A percentile compares a stretch with the other conserved stretches of the same genome.
Conservation (phyloP, 129 eudicot species). For the Lactuca sativa region DNA sequence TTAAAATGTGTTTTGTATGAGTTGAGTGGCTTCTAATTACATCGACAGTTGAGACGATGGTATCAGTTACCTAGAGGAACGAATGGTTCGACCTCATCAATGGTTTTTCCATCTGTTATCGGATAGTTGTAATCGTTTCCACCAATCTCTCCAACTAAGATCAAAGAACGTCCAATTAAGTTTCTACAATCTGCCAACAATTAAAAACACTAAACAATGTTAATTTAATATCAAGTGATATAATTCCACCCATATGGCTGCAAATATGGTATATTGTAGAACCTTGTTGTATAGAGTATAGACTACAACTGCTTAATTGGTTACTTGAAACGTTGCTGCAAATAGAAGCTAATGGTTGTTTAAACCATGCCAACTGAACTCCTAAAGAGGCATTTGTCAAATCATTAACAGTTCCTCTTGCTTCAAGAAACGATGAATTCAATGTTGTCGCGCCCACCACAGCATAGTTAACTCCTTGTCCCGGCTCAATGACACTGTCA, state of each 20-base stretch:
- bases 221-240: no score
- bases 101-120: slow-evolving; percentile 30
- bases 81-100: slow-evolving; percentile 24
- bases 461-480: slow-evolving; percentile 33
- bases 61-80: slow-evolving; percentile 33
- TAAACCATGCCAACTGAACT: slow-evolving; percentile 43
- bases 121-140: slow-evolving; percentile 64
- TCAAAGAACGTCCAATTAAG: slow-evolving; percentile 36
- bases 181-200: slow-evolving; percentile 39
- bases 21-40: slow-evolving; percentile 30
- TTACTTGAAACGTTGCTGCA: slow-evolving; percentile 34
- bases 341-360: slow-evolving; percentile 18
- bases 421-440: slow-evolving; percentile 21
- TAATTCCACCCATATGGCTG: background rate
- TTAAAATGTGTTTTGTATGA: background rate
- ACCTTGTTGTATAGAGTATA: background rate
- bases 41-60: slow-evolving; percentile 41
- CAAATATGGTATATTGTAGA: background rate
- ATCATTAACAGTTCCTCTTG: slow-evolving; percentile 21
- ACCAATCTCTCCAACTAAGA: slow-evolving; percentile 73
- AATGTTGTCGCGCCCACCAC: slow-evolving; percentile 36
- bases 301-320: background rate
- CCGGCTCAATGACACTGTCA: background rate
- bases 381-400: slow-evolving; percentile 33
- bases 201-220: background rate